phyloP scores from a whole-genome alignment of 2,329 filamentous ascomycete genomes.

The Aphanoascus verrucosus region DNA sequence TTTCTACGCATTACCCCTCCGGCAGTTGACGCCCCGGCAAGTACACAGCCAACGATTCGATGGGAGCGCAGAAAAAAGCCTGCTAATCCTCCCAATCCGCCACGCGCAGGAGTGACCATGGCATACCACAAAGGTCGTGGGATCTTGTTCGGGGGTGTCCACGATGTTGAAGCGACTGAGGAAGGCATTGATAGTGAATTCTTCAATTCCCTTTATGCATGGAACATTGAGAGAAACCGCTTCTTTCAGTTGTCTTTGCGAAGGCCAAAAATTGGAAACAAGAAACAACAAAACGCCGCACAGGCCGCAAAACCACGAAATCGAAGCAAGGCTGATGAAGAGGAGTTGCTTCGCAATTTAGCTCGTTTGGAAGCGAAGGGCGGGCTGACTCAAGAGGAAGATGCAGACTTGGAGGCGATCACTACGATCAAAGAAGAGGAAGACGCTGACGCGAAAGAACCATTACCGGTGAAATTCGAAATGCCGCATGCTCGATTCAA shows the following conservation, averaged over 20 bases:
- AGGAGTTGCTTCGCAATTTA: slow-evolving; percentile 77
- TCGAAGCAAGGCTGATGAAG: slow-evolving; percentile 77
- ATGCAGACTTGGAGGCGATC: slow-evolving; percentile 30
- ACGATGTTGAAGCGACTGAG: slow-evolving; percentile 81
- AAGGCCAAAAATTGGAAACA: slow-evolving; percentile 58
- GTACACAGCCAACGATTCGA: slow-evolving; percentile 59
- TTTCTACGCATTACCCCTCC: slow-evolving; percentile 73
- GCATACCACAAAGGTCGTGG: slow-evolving; percentile 85
- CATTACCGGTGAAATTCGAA: slow-evolving; percentile 61
- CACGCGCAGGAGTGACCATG: slow-evolving; percentile 86
- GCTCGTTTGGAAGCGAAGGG: slow-evolving; percentile 71
- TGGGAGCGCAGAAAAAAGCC: slow-evolving; percentile 94
- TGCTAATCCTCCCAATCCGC: slow-evolving; percentile 72
- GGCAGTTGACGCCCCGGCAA: slow-evolving; percentile 52
- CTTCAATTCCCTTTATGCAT: slow-evolving; percentile 82
- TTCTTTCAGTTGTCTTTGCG: slow-evolving; percentile 78
- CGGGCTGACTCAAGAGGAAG: slow-evolving; percentile 41
- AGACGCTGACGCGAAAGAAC: slow-evolving; percentile 42
- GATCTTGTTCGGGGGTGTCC: slow-evolving; percentile 87
- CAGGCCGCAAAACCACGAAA: slow-evolving; percentile 45
- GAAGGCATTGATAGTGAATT: slow-evolving; percentile 97
- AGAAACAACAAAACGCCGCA: slow-evolving; percentile 38
- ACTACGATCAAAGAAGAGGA: slow-evolving; percentile 43
- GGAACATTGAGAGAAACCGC: slow-evolving; percentile 89
- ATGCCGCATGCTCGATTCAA: slow-evolving; percentile 89